Evolutionary conservation across 805 yeast species (phyloP).

Genomic region (Ogataea dorogensis): DNA sequence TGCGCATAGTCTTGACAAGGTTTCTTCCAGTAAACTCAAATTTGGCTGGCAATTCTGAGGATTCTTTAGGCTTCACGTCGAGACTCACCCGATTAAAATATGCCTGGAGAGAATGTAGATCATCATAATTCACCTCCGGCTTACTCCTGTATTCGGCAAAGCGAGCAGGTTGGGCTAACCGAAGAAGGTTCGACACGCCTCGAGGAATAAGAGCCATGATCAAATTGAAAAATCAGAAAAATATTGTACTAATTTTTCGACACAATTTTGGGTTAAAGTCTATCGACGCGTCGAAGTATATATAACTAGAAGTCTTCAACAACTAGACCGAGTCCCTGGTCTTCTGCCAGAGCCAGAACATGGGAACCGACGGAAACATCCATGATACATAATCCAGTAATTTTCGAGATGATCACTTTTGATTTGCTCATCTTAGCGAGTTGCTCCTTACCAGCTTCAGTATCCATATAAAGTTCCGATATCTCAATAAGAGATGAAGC

Average conservation of each 20-base stretch:
- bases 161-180: slow-evolving; percentile 1
- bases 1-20: slow-evolving; percentile 5
- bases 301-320: slow-evolving; percentile 32
- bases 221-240: slow-evolving; percentile 4
- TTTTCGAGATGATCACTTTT: slow-evolving; percentile 46
- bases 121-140: slow-evolving; percentile 4
- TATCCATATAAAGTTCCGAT: slow-evolving; percentile 35
- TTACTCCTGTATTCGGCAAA: slow-evolving; percentile 1
- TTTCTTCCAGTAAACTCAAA: slow-evolving; percentile 15
- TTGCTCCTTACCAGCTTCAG: slow-evolving; percentile 9
- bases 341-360: slow-evolving; percentile 34
- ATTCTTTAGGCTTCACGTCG: background rate
- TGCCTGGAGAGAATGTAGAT: slow-evolving; percentile 1
- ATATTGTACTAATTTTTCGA: slow-evolving; percentile 5
- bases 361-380: slow-evolving; percentile 53
- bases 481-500: slow-evolving; percentile 45
- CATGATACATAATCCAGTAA: slow-evolving; percentile 67
- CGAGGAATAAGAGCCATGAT: slow-evolving; percentile 5
- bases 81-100: slow-evolving; percentile 5
- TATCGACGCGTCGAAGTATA: slow-evolving; percentile 4
- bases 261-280: background rate
- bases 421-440: slow-evolving; percentile 20
- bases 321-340: slow-evolving; percentile 31
- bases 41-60: background rate
- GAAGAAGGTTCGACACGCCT: slow-evolving; percentile 2